Evolutionary conservation across 2,329 filamentous ascomycete species (phyloP).

Genomic region (Huntiella savannae): DNA sequence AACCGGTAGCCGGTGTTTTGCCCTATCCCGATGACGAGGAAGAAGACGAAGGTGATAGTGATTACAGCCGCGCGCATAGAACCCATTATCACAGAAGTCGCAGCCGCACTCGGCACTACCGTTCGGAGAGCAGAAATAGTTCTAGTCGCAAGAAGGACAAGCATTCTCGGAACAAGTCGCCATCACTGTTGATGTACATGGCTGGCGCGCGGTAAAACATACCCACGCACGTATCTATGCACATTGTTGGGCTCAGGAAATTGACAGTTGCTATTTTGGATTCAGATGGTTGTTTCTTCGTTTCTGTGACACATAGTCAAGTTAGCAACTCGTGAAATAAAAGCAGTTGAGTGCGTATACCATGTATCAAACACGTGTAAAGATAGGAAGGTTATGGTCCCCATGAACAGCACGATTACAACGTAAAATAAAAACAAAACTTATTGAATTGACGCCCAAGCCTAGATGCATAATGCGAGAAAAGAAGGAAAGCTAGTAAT

Average conservation of each 20-base stretch:
- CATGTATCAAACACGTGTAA: no score
- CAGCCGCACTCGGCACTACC: constrained; percentile 11
- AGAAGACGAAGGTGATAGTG: constrained; percentile 21
- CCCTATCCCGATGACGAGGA: background rate
- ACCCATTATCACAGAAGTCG: constrained; percentile 24
- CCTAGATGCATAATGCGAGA: constrained; percentile 6
- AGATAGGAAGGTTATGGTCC: background rate
- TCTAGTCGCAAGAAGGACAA: constrained; percentile 38
- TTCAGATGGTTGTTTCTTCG: no score
- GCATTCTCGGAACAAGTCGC: constrained; percentile 33
- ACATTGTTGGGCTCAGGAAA: background rate
- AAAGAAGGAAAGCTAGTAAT: background rate
- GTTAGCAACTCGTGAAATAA: no score
- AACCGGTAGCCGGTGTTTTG: background rate
- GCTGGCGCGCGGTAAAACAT: constrained; percentile 25
- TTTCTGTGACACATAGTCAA: background rate
- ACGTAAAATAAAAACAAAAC: background rate
- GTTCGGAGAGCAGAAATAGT: constrained; percentile 29
- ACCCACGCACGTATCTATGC: background rate
- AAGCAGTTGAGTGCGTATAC: no score
- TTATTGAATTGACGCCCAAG: background rate
- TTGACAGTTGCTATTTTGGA: background rate
- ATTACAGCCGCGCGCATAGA: constrained; percentile 19
- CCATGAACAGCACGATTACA: background rate
- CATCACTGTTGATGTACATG: constrained; percentile 36